These are phyloP conservation scores for Verticillium nubilum DNA, from an alignment of 2,329 filamentous ascomycete species.

Conservation along the genomic window DNA sequence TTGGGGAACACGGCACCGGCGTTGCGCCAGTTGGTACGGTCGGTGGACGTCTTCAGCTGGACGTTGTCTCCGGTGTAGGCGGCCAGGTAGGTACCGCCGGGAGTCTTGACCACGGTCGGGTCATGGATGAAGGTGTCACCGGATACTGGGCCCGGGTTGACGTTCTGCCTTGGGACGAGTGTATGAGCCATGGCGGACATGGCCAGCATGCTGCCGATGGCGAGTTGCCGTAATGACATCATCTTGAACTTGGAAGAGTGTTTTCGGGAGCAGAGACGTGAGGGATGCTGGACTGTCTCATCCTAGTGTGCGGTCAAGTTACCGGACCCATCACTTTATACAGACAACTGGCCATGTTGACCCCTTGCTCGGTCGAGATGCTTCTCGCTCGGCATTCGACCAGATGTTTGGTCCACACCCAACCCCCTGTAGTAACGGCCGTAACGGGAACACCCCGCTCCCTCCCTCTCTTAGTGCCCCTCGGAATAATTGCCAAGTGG, in stretches of 20 bases:
- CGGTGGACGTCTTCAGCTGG: constrained; percentile 23
- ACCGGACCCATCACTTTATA: neutral
- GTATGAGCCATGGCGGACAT: constrained; percentile 9
- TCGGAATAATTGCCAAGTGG: constrained; percentile 7
- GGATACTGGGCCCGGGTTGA: constrained; percentile 17
- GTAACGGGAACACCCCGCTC: neutral
- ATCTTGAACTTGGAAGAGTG: neutral
- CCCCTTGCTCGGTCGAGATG: neutral
- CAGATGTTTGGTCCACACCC: neutral
- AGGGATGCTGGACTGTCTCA: neutral
- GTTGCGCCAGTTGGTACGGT: constrained; percentile 23
- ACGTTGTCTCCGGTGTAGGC: constrained; percentile 21
- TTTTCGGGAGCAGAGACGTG: neutral
- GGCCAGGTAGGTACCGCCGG: constrained; percentile 19
- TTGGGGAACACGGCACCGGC: constrained; percentile 22
- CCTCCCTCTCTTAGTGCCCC: constrained; percentile 2
- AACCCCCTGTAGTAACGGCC: neutral
- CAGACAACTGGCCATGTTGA: neutral
- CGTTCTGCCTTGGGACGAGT: constrained; percentile 6
- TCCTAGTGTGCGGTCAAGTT: too few relatives aligned
- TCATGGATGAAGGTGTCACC: constrained; percentile 22
- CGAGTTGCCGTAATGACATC: constrained; percentile 14
- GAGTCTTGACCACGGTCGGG: constrained; percentile 21
- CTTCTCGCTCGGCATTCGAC: neutral
- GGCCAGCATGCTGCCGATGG: constrained; percentile 16